Base-by-base conservation (phyloP, 495 filamentous ascomycete species). In the Aspergillus asperescens region DNA sequence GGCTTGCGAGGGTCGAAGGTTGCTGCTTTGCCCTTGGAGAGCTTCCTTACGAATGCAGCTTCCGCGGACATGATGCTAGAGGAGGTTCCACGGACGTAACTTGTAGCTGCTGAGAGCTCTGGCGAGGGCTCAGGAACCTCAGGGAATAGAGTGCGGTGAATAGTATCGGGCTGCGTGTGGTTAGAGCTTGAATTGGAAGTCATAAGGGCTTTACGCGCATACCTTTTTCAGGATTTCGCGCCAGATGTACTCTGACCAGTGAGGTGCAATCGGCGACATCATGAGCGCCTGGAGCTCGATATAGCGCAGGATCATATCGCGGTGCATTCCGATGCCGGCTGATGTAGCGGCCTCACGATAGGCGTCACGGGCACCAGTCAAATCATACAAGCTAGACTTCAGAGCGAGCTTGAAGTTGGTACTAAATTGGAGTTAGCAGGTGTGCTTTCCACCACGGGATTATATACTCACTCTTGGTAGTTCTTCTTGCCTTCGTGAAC, bases 181-280 rank as follows among this genome's bases (percentile, higher is more conserved):
- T 68, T 63, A 67, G 59, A 55, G 52, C n/a, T 40, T 23, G 35
- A 50, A 12, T 29, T 28, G 24, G 10, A n/a, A 16, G 6, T 23
- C 7, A n/a, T 12, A 19, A 43, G 7, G 13, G 23, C n/a, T 16
- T 34, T n/a, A 31, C n/a, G 15, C n/a, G 51, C 66, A 62, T 47
- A 81, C 78, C 70, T 95, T 86, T 54, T 82, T 77, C 52, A 98
- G 83, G 9, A 96, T 77, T 68, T 96, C 90, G 31, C 83, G 80
- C 88, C 89, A 97, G 62, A 98, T 81, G 65, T 94, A 88, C 60
- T 97, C 93, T 45, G 89, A 77, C 87, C 90, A 98, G 73, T 98
- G 93, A 45, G 93, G 93, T 8, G 91, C 86, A 55, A 93, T 84
- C 25, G 86, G 83, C 7, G 83, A 78, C 45, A 95, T 72, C 56